Conservation (phyloP, 2,329 filamentous ascomycete genomes). For the Clarireedia sp. region DNA sequence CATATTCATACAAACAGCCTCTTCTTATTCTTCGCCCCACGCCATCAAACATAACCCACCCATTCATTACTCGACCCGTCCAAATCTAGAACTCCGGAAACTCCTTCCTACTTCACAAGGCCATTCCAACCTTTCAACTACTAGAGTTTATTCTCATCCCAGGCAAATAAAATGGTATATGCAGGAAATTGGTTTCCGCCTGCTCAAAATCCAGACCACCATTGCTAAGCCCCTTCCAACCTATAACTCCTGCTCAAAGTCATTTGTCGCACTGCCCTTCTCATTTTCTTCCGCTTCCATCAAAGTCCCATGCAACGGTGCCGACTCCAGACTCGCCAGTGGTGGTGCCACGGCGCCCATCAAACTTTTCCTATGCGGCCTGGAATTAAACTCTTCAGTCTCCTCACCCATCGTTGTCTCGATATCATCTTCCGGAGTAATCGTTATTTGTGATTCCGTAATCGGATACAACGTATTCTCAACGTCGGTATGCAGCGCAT, state of each 20-base stretch:
- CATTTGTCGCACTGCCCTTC: background rate
- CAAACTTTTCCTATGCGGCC: conserved; percentile 45
- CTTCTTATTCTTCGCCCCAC: background rate
- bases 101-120: background rate
- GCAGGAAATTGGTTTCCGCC: background rate
- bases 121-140: background rate
- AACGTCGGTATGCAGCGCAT: conserved; percentile 38
- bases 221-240: background rate
- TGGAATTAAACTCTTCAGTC: conserved; percentile 47
- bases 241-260: conserved; percentile 6
- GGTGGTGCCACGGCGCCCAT: conserved; percentile 36
- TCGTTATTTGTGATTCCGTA: conserved; percentile 10
- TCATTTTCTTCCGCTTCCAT: conserved; percentile 4
- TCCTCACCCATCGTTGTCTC: conserved; percentile 28
- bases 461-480: conserved; percentile 27
- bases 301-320: conserved; percentile 32
- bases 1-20: too few relatives aligned
- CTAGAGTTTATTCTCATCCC: background rate
- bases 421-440: conserved; percentile 9
- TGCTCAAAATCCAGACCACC: background rate
- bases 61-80: background rate
- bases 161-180: conserved; percentile 9
- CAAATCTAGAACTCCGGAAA: conserved; percentile 1
- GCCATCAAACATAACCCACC: background rate
- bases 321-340: conserved; percentile 39